Evolutionary conservation across 495 filamentous ascomycete species (phyloP).

Genomic region (Podospora didyma): DNA sequence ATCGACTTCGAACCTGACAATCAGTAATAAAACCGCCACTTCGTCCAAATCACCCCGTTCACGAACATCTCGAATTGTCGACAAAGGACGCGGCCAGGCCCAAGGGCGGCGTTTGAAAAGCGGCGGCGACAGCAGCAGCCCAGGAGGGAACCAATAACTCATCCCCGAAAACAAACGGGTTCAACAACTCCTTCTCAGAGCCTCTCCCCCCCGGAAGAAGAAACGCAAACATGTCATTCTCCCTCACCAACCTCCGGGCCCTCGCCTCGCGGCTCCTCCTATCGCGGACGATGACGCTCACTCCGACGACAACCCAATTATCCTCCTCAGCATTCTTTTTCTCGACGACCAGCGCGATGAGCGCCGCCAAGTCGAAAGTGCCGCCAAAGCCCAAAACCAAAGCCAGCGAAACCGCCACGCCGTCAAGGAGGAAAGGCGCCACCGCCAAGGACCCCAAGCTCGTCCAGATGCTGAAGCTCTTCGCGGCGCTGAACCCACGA

Average conservation of each 20-base stretch:
- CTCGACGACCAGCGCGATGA: background rate
- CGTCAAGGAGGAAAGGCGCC: conserved; percentile 19
- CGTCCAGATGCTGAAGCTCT: conserved; percentile 28
- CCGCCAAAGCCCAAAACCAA: background rate
- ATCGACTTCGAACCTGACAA: too few species aligned
- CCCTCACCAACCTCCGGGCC: conserved; percentile 21
- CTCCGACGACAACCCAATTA: conserved; percentile 7
- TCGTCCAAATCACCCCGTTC: too few species aligned
- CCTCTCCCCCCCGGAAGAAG: too few species aligned
- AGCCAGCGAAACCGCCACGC: background rate
- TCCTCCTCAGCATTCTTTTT: background rate
- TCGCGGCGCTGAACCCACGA: conserved; percentile 23
- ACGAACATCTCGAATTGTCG: too few species aligned
- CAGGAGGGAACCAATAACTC: too few species aligned
- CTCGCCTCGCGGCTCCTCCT: conserved; percentile 23
- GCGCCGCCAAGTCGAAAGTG: background rate
- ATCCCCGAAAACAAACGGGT: too few species aligned
- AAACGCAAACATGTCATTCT: conserved; percentile 18
- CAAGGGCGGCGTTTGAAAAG: too few species aligned
- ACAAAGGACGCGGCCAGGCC: too few species aligned
- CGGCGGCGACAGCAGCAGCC: too few species aligned
- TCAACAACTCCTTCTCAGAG: too few species aligned
- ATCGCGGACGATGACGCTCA: background rate
- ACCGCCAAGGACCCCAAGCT: conserved; percentile 22
- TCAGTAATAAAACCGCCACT: too few species aligned